Percentiles rank a stretch among this genome's conserved stretches.
Evolutionary conservation across 805 yeast genomes (phyloP).

Genomic region (Ogataea neopini): DNA sequence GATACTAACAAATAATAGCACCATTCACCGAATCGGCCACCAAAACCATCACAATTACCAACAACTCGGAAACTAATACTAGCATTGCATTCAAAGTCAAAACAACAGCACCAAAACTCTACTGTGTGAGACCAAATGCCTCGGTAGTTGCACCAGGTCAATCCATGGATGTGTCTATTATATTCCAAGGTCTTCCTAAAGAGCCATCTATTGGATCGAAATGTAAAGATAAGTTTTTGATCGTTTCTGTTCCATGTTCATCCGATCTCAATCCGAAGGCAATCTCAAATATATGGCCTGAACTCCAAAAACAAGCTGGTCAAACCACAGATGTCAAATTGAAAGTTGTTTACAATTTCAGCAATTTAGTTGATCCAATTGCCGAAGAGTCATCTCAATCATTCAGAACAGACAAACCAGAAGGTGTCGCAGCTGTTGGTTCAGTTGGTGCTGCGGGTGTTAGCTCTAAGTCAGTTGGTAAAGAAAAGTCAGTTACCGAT

Average conservation of each 20-base stretch:
- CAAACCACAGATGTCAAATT: constrained; percentile 31
- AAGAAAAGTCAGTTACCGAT: background rate
- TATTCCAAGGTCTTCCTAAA: constrained; percentile 77
- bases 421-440: constrained; percentile 10
- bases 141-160: constrained; percentile 76
- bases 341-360: constrained; percentile 34
- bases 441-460: constrained; percentile 18
- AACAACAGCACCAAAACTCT: constrained; percentile 94
- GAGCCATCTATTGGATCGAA: constrained; percentile 74
- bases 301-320: constrained; percentile 57
- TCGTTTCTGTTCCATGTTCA: constrained; percentile 81
- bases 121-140: constrained; percentile 96
- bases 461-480: constrained; percentile 14
- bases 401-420: constrained; percentile 20
- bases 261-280: constrained; percentile 52
- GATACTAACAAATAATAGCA: constrained; percentile 42
- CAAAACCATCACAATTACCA: constrained; percentile 55
- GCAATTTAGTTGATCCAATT: constrained; percentile 33
- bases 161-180: constrained; percentile 71
- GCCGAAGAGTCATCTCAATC: constrained; percentile 31
- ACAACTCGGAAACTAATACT: constrained; percentile 46
- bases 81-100: constrained; percentile 90
- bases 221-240: constrained; percentile 90
- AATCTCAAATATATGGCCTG: constrained; percentile 73
- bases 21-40: constrained; percentile 76